Conservation (phyloP, 2,329 filamentous ascomycete species). For the Camptophora hylomeconis region DNA sequence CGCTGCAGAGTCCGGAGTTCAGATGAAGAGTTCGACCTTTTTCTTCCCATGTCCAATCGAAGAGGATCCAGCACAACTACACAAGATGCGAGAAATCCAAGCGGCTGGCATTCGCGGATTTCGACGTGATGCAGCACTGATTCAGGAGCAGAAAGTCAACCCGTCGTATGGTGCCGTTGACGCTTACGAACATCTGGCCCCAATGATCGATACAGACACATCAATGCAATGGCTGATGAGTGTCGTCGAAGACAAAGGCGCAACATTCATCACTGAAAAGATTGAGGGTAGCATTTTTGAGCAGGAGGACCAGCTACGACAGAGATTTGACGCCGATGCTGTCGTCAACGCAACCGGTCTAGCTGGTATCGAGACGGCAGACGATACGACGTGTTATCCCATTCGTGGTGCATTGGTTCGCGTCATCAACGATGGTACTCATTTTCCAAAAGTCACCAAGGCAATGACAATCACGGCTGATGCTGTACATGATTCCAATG, state of each 20-base stretch:
- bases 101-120: conserved; percentile 28
- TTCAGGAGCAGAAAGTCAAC: conserved; percentile 25
- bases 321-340: conserved; percentile 26
- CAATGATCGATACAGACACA: conserved; percentile 34
- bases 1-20: no score
- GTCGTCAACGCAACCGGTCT: conserved; percentile 34
- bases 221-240: conserved; percentile 31
- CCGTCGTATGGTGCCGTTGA: conserved; percentile 26
- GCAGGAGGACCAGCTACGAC: conserved; percentile 23
- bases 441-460: conserved; percentile 29
- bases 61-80: conserved; percentile 21
- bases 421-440: conserved; percentile 32
- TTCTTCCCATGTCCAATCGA: conserved; percentile 27
- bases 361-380: conserved; percentile 30
- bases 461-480: conserved; percentile 31
- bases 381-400: conserved; percentile 28
- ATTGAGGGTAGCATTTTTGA: conserved; percentile 25
- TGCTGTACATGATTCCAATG: no score
- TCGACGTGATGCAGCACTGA: conserved; percentile 22
- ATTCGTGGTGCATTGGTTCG: conserved; percentile 32
- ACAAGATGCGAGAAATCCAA: conserved; percentile 30
- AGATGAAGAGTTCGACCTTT: no score
- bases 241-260: conserved; percentile 31
- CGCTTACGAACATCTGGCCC: conserved; percentile 33
- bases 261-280: conserved; percentile 25